Percentiles rank a stretch among this genome's conserved stretches.
Evolutionary conservation across 75 land plant genomes (phyloP).

Genomic region (Pseudotsuga menziesii): DNA sequence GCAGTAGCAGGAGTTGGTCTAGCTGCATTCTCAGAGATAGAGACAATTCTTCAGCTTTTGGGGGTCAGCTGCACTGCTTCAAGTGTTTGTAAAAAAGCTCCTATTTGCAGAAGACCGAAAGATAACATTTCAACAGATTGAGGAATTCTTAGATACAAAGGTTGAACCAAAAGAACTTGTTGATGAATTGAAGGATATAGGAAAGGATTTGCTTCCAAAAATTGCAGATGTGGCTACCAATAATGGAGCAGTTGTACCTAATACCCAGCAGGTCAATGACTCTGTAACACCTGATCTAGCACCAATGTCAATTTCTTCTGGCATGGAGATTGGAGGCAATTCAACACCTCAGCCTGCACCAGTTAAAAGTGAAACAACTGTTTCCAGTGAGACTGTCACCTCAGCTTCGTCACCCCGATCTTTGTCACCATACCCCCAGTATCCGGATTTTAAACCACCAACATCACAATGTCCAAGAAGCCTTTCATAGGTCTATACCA

Average conservation of each 20-base stretch:
- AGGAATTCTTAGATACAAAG: no score
- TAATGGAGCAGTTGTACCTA: slow-evolving; percentile 16
- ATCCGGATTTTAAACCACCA: slow-evolving; percentile 54
- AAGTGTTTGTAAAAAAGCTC: no score
- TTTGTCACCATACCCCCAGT: slow-evolving; percentile 49
- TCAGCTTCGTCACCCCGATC: slow-evolving; percentile 13
- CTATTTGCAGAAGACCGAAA: no score
- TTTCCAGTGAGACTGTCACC: background rate
- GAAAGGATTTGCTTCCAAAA: slow-evolving; percentile 64
- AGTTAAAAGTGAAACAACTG: slow-evolving; percentile 4
- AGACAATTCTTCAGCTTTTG: no score
- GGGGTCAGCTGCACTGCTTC: no score
- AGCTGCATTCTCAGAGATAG: no score
- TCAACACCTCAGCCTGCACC: slow-evolving; percentile 26
- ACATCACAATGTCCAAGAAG: slow-evolving; percentile 39
- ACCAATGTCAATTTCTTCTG: slow-evolving; percentile 25
- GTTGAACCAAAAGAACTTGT: no score
- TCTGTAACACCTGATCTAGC: slow-evolving; percentile 13
- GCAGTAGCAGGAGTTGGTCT: no score
- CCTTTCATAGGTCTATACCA: no score
- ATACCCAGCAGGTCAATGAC: slow-evolving; percentile 17
- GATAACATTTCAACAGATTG: no score
- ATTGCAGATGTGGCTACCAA: slow-evolving; percentile 14
- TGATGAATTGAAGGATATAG: slow-evolving; percentile 64
- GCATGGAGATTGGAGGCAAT: slow-evolving; percentile 30